Conservation (phyloP, 2,329 filamentous ascomycete species). For the Blastomyces silverae region DNA sequence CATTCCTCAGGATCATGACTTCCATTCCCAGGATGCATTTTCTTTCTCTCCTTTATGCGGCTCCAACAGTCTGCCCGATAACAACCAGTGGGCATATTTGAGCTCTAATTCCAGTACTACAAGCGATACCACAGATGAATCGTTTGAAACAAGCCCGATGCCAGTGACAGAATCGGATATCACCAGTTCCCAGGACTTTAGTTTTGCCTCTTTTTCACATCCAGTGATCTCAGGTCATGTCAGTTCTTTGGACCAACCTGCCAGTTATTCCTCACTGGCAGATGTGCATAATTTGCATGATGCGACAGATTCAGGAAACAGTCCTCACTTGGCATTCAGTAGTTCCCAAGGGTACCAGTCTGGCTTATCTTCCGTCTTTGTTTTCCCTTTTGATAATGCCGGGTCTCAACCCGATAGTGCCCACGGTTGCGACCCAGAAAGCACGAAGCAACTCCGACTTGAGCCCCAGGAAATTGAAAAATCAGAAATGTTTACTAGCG, state of each 20-base stretch:
- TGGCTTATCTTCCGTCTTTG: conserved; percentile 35
- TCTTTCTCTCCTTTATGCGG: conserved; percentile 36
- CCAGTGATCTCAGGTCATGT: conserved; percentile 37
- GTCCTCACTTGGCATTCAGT: conserved; percentile 34
- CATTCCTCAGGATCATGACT: conserved; percentile 40
- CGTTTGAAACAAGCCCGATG: conserved; percentile 35
- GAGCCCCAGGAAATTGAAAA: conserved; percentile 31
- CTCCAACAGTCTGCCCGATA: conserved; percentile 32
- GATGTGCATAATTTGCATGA: conserved; percentile 36
- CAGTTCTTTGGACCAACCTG: conserved; percentile 26
- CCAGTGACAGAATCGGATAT: conserved; percentile 34
- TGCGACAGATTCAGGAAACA: conserved; percentile 28
- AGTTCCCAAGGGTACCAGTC: conserved; percentile 34
- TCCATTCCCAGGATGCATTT: conserved; percentile 39
- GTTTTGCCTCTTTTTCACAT: conserved; percentile 39
- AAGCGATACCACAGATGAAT: conserved; percentile 27
- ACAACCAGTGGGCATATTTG: conserved; percentile 36
- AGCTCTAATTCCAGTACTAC: conserved; percentile 22
- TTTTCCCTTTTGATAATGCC: conserved; percentile 40
- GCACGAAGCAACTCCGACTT: conserved; percentile 35
- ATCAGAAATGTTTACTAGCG: conserved; percentile 29
- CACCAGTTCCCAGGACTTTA: conserved; percentile 39
- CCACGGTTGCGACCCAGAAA: conserved; percentile 33
- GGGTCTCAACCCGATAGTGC: conserved; percentile 29
- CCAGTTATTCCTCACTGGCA: conserved; percentile 35